Base-by-base conservation (phyloP, 2,329 filamentous ascomycete species). In the Ramularia endophylla region DNA sequence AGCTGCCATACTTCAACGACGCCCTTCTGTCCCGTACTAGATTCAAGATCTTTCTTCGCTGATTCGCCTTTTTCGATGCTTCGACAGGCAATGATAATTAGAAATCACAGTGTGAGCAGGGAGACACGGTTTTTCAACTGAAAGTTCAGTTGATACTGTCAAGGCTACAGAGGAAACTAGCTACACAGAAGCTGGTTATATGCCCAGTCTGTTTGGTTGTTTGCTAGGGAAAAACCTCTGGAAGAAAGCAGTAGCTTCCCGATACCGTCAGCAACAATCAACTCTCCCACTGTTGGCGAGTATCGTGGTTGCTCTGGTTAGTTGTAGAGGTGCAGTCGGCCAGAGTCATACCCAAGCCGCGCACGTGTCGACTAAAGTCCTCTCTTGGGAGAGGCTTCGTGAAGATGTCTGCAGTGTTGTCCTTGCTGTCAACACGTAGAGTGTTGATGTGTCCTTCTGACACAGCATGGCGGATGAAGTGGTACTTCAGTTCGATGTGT, bases 1-100 rank as follows among this genome's bases (percentile, higher is more conserved):
- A 74, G 55, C 3, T 57, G 54, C 70, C 70, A 73, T 11, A 72
- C 69, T 46, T 70, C 62, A 28, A 72, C 51, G 3, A 65, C 58
- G 17, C 56, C 49, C 19, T 49, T 52, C 22, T 55, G 53, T 7
- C 53, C 53, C 4, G 60, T 65, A 8, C 50, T 57, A 0, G 51
- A 25, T 39, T 66, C 61, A 36, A 74, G 69, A 32, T 64, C 57
- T 8, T 55, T 44, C 31, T 63, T 64, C 0, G 71, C 72, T 1
- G 55, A 59, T 47, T 73, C 62, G 34, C 71, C 70, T 43, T 72
- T 72, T 16, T 59, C 53, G 5, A 58, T 13, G 18, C 50, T 65
- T 19, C 72, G 67, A 19, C 69, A 65, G 3, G 67, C 68, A 13
- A 74, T 56, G 40, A n/a, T n/a, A n/a, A n/a, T n/a, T n/a, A n/a